Conservation (phyloP, 208 protist species). For the Trypanosomatidae sp. region DNA sequence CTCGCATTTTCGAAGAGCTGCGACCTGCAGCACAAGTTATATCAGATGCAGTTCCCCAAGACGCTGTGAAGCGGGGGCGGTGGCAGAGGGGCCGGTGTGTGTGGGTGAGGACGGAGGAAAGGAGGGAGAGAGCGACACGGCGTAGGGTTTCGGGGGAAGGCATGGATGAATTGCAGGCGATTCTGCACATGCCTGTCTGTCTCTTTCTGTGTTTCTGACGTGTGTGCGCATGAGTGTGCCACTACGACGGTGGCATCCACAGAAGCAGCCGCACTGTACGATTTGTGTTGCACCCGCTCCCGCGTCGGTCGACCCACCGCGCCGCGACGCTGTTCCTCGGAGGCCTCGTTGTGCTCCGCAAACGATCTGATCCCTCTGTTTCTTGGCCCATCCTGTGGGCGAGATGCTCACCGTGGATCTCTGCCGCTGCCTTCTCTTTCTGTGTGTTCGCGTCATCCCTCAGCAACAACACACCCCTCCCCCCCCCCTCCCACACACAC, state of each 20-base stretch:
- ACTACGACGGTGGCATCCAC: neutral
- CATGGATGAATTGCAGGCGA: neutral
- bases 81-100: neutral
- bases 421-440: neutral
- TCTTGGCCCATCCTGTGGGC: neutral
- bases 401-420: neutral
- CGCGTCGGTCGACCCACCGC: neutral
- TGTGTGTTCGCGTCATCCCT: neutral
- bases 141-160: neutral
- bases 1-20: constrained; percentile 87
- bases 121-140: neutral
- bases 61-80: constrained; percentile 25
- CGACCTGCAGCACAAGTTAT: constrained; percentile 89
- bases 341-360: neutral
- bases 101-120: neutral
- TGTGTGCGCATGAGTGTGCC: neutral
- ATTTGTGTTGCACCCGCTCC: neutral
- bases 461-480: neutral
- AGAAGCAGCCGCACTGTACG: neutral
- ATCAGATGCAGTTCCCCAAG: constrained; percentile 90
- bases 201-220: neutral
- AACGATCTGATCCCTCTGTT: neutral
- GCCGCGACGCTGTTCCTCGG: neutral
- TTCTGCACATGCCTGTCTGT: neutral
- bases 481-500: neutral